A percentile compares a stretch with the other conserved stretches of the same genome.
Conservation (phyloP, 257 asterid species). For the Solanum chiquidenum region DNA sequence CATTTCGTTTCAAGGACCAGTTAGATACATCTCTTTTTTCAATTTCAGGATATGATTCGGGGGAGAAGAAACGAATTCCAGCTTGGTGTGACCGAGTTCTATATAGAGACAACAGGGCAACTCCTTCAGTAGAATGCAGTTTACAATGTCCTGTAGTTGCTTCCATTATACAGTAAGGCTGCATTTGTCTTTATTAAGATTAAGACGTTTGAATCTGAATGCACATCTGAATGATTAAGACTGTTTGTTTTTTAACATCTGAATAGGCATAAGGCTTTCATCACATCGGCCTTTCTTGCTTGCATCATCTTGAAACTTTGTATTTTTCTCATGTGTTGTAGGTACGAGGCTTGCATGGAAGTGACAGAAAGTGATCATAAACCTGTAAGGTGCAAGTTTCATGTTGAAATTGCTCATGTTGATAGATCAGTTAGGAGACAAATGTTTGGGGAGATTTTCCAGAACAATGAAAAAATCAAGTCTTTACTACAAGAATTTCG, state of each 20-base stretch:
- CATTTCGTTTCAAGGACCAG: background rate
- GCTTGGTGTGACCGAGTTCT: conserved; percentile 97
- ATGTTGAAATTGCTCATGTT: conserved; percentile 74
- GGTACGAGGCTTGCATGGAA: conserved; percentile 95
- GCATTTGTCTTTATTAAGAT: background rate
- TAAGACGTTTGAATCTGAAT: background rate
- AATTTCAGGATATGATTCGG: conserved; percentile 86
- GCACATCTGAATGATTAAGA: background rate
- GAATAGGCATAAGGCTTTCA: background rate
- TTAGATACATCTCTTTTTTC: background rate
- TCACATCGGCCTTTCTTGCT: background rate
- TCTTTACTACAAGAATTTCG: conserved; percentile 44
- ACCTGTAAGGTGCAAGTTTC: conserved; percentile 82
- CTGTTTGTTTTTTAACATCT: background rate
- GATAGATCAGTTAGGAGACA: conserved; percentile 78
- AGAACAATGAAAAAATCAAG: conserved; percentile 32
- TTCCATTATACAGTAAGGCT: conserved; percentile 53
- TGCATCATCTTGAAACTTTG: background rate
- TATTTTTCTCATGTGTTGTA: conserved; percentile 4
- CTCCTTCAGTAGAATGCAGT: conserved; percentile 56
- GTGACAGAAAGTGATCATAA: conserved; percentile 96
- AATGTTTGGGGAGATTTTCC: conserved; percentile 53
- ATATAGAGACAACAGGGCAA: conserved; percentile 68
- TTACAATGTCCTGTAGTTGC: conserved; percentile 89
- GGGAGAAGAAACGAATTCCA: conserved; percentile 93